A percentile compares a stretch with the other conserved stretches of the same genome.
Conservation (phyloP, 176 grass and related monocot genomes). For the Musa itinerans region DNA sequence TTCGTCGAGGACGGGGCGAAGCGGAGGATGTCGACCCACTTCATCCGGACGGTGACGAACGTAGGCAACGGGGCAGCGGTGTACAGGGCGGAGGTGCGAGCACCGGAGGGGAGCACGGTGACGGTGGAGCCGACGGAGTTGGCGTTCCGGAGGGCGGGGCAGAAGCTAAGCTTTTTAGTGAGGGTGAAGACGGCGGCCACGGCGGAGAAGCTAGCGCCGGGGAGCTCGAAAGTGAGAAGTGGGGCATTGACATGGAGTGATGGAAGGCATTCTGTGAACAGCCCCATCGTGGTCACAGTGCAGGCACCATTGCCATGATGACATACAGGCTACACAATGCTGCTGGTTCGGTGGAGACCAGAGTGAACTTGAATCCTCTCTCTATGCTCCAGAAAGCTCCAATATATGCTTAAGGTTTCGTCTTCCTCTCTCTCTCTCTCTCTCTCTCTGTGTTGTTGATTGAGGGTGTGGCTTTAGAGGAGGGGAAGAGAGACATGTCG, state of each 20-base stretch:
- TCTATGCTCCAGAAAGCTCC: not conserved
- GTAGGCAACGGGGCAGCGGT: constrained; percentile 35
- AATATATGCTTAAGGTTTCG: not conserved
- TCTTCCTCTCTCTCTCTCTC: not conserved
- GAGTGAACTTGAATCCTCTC: not conserved
- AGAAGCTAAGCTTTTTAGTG: constrained; percentile 73
- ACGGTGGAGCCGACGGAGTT: constrained; percentile 52
- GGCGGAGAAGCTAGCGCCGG: constrained; percentile 54
- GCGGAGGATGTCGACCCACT: constrained; percentile 44
- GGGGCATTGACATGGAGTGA: constrained; percentile 64
- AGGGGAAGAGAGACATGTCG: too few species aligned
- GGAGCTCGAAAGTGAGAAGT: constrained; percentile 65
- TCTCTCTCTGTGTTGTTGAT: not conserved
- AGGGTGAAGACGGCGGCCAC: constrained; percentile 38
- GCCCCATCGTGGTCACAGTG: constrained; percentile 61
- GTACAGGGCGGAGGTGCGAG: constrained; percentile 35
- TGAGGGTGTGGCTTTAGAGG: too few species aligned
- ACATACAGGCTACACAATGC: not conserved
- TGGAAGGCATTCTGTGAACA: constrained; percentile 45
- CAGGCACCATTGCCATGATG: constrained; percentile 47
- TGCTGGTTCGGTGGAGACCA: not conserved
- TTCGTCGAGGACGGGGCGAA: constrained; percentile 31
- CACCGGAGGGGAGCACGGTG: constrained; percentile 60
- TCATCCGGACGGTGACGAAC: constrained; percentile 78
- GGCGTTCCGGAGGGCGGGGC: constrained; percentile 63